A percentile compares a stretch with the other conserved stretches of the same genome.
phyloP scores from a whole-genome alignment of 202 grass and related monocot species.

The Dendrocalamus latiflorus region DNA sequence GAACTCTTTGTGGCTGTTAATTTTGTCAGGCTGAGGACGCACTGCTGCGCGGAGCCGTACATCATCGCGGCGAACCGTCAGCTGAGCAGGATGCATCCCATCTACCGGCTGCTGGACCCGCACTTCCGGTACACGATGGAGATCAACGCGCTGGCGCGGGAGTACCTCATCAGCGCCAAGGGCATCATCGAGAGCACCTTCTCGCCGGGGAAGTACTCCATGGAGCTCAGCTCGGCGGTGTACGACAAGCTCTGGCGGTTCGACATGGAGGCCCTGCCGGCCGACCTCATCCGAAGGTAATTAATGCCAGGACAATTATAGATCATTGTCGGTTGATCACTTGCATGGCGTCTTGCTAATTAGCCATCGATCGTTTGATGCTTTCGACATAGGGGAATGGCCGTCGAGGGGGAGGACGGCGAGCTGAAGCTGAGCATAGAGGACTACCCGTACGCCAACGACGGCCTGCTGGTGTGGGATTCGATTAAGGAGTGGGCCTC shows the following conservation, averaged over 20 bases:
- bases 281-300: slow-evolving; percentile 38
- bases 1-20: too few species aligned
- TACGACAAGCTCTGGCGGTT: slow-evolving; percentile 50
- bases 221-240: slow-evolving; percentile 44
- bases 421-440: slow-evolving; percentile 45
- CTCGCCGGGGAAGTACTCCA: slow-evolving; percentile 33
- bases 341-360: too few species aligned
- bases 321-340: too few species aligned
- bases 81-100: slow-evolving; percentile 77
- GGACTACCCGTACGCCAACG: slow-evolving; percentile 63
- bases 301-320: too few species aligned
- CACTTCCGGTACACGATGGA: slow-evolving; percentile 88
- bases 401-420: slow-evolving; percentile 19
- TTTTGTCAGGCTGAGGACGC: slow-evolving; percentile 44
- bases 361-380: too few species aligned
- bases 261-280: slow-evolving; percentile 63
- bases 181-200: slow-evolving; percentile 60
- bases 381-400: slow-evolving; percentile 45
- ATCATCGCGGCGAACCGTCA: slow-evolving; percentile 75
- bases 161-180: slow-evolving; percentile 20
- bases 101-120: slow-evolving; percentile 56
- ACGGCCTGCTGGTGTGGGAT: slow-evolving; percentile 59
- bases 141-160: slow-evolving; percentile 52
- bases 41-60: slow-evolving; percentile 40
- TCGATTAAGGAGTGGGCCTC: slow-evolving; percentile 46